Evolutionary conservation across 2,329 filamentous ascomycete species (phyloP), one percentile per base, ranked within the genome.

Genomic region (Juglanconis oblonga): DNA sequence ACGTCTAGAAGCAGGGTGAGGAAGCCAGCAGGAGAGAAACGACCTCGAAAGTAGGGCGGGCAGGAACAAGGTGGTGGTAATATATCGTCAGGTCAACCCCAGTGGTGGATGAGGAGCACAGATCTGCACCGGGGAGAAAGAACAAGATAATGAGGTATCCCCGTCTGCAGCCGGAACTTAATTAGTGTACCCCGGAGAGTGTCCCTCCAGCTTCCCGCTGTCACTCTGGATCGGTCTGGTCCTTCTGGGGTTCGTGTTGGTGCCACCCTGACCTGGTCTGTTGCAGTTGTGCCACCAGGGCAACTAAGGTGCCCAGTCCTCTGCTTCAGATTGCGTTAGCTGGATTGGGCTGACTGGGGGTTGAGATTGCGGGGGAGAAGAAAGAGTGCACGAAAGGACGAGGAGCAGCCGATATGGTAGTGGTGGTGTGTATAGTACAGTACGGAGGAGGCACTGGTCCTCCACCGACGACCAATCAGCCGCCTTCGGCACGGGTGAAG

Each of bases 71-170:
- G 54, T 31, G 24, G 8, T 48, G 35, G 48, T 58, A 49, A 55
- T 55, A 32, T 63, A 48, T 44, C 17, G 38, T 48, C 38, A 17
- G 49, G 35, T 35, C 29, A 44, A 13, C 14, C 38, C 56, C 40
- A 48, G 38, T 47, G 47, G 55, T 10, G 35, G 17, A 31, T 38
- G 31, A 7, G 36, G 33, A 38, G 54, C 49, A 48, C 17, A 45
- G 52, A 52, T 48, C 33, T 13, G 53, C 35, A 51, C 48, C 42
- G 53, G 54, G 57, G 32, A 51, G 32, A 17, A 29, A n/a, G 42
- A 55, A 61, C n/a, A n/a, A n/a, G n/a, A n/a, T n/a, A 54, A 63
- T 61, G 58, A 63, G 58, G 61, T 61, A 57, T 54, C 51, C 47
- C 38, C 51, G 58, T 62, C 32, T 48, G 52, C 32, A 54, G 45